Base-by-base conservation (phyloP, 371 early-diverging fungal genomes). In the Mortierella sp. region DNA sequence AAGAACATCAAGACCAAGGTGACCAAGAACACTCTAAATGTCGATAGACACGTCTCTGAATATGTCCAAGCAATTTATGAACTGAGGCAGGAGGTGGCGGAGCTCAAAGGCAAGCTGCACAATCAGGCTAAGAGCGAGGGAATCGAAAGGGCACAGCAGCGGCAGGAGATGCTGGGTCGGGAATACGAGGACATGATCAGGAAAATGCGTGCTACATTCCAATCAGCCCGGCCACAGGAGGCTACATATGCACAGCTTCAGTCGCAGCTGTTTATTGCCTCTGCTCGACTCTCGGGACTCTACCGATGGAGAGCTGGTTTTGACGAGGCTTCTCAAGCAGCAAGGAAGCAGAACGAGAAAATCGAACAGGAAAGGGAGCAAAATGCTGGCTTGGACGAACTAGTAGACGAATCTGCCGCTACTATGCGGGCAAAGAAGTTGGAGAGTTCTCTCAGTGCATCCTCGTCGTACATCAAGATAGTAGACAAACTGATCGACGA, bases 1-100 rank as follows among this genome's bases (percentile, higher is more conserved):
- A 90, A 92, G 73, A 89, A 89, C 60, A 96, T 96, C 80, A 91
- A 90, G 70, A 95, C 89, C 52, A 86, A 84, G 47, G 88, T 89
- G 24, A 85, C 86, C 40, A 83, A 84, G 62, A 92, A 92, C 83
- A 87, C 88, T 1, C 70, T 88, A 40, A 84, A 85, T 39, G 85
- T 90, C 40, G 84, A 88, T 61, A 83, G 85, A 35, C 91, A 91
- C 73, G 74, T 91, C 63, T 85, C 91, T 5, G 89, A 91, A 73
- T 91, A 92, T 73, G 87, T 87, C 65, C 83, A 87, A 52, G 86
- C 84, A 51, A 90, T 91, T 64, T 84, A 86, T 61, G 89, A 88
- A 64, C 86, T 89, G 74, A 81, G 88, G 26, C 84, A 86, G 62
- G 88, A 89, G 61, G 87, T 90, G 30, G 79, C 74, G 40, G 68